Percentiles rank a stretch among this genome's conserved stretches.
Evolutionary conservation across 345 rosid species (phyloP).

Genomic region (Ailanthus altissimus): DNA sequence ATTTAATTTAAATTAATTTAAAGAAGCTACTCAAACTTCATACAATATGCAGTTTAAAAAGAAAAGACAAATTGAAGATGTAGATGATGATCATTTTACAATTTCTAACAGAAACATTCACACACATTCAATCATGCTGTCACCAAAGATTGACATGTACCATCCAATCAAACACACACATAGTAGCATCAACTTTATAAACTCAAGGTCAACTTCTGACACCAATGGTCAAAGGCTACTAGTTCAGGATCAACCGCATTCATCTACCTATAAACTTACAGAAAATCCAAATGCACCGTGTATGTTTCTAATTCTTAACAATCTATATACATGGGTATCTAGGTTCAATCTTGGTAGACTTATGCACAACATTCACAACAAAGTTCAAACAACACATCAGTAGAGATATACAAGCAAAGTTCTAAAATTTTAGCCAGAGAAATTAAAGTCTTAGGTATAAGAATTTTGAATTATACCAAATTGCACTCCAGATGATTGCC

Average conservation of each 20-base stretch:
- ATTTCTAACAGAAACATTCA: not conserved
- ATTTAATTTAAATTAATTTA: slow-evolving; percentile 1
- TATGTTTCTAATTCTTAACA: not conserved
- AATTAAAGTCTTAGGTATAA: not conserved
- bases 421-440: not conserved
- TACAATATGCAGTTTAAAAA: not conserved
- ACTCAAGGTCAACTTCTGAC: not conserved
- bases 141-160: not conserved
- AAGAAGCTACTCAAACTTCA: not conserved
- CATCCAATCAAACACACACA: not conserved
- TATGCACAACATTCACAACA: not conserved
- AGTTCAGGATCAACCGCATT: not conserved
- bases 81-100: not conserved
- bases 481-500: not conserved
- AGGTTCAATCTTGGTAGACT: not conserved
- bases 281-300: not conserved
- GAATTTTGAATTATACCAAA: not conserved
- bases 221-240: not conserved
- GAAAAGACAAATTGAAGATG: slow-evolving; percentile 4
- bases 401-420: not conserved
- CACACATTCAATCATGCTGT: not conserved
- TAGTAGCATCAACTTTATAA: not conserved
- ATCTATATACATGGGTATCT: not conserved
- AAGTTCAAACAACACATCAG: not conserved
- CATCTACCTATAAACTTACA: not conserved